Conservation (phyloP, 176 grass and related monocot genomes). For the Oryza glumipatula region DNA sequence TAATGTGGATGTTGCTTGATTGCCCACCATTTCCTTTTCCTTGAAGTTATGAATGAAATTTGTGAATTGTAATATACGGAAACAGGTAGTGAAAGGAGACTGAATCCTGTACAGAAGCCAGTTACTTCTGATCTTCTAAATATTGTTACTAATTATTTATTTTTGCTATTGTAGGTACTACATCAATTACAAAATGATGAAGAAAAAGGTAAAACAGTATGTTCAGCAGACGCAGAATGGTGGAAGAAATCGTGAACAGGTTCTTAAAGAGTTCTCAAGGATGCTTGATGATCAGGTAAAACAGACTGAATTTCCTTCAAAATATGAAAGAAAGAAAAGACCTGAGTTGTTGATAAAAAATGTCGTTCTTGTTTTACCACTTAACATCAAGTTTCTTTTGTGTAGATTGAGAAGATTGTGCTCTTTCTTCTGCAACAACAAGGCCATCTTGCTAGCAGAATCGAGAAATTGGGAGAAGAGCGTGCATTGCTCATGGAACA, state of each 20-base stretch:
- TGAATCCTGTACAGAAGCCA: not conserved
- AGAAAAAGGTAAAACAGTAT: slow-evolving; percentile 96
- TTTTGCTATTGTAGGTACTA: slow-evolving; percentile 64
- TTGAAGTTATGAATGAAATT: not conserved
- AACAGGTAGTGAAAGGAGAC: not conserved
- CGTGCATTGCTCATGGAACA: slow-evolving; percentile 46
- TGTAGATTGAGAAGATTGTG: slow-evolving; percentile 90
- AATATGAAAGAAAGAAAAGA: not conserved
- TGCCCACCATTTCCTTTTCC: not conserved
- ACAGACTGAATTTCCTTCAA: not conserved
- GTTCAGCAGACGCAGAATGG: slow-evolving; percentile 66
- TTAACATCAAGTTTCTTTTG: slow-evolving; percentile 19
- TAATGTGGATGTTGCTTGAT: not conserved
- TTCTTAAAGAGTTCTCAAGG: slow-evolving; percentile 92
- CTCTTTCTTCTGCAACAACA: slow-evolving; percentile 93
- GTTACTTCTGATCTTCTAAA: not conserved
- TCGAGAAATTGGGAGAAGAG: slow-evolving; percentile 67
- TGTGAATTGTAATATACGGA: not conserved
- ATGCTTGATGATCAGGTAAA: slow-evolving; percentile 91
- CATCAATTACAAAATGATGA: slow-evolving; percentile 99
- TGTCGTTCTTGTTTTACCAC: slow-evolving; percentile 2
- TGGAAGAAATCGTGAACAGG: slow-evolving; percentile 55
- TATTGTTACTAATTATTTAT: slow-evolving; percentile 17
- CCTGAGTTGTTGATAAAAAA: not conserved
- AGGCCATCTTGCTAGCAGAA: slow-evolving; percentile 79